Evolutionary conservation across 2,329 filamentous ascomycete species (phyloP).

Genomic region (Lasiodiplodia theobromae): DNA sequence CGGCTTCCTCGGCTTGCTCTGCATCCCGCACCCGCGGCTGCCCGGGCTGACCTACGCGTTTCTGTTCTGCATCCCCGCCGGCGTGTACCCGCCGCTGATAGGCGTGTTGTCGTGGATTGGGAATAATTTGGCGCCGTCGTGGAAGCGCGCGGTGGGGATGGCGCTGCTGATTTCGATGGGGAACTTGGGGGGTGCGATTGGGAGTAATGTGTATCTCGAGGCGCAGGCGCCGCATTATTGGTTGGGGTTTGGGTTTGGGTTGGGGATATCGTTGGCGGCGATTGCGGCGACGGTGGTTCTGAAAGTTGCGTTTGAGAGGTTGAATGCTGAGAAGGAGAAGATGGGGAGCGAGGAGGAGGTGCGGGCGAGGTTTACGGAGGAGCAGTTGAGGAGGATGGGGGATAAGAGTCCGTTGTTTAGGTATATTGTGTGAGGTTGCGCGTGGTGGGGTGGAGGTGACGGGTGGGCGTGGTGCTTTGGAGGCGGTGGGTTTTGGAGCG

Average conservation of each 20-base stretch:
- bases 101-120: constrained; percentile 36
- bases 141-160: constrained; percentile 44
- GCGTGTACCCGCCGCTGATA: constrained; percentile 30
- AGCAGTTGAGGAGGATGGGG: constrained; percentile 46
- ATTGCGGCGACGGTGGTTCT: constrained; percentile 37
- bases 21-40: constrained; percentile 2
- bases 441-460: too few relatives aligned
- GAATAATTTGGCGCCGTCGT: constrained; percentile 52
- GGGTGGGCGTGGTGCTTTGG: too few relatives aligned
- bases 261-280: constrained; percentile 38
- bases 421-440: constrained; percentile 34
- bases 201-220: constrained; percentile 46
- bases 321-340: constrained; percentile 45
- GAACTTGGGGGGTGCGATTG: constrained; percentile 42
- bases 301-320: constrained; percentile 40
- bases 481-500: too few relatives aligned
- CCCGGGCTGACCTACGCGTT: constrained; percentile 45
- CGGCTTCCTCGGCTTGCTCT: not conserved
- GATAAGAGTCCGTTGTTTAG: constrained; percentile 50
- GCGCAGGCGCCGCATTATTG: constrained; percentile 45
- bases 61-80: constrained; percentile 48
- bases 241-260: constrained; percentile 45
- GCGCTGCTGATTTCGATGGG: constrained; percentile 41
- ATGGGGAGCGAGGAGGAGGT: constrained; percentile 44
- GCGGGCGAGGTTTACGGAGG: constrained; percentile 44